These are phyloP conservation scores for Pichia kudriavzevii DNA, from an alignment of 1,139 yeast genomes.

Conservation along the genomic window DNA sequence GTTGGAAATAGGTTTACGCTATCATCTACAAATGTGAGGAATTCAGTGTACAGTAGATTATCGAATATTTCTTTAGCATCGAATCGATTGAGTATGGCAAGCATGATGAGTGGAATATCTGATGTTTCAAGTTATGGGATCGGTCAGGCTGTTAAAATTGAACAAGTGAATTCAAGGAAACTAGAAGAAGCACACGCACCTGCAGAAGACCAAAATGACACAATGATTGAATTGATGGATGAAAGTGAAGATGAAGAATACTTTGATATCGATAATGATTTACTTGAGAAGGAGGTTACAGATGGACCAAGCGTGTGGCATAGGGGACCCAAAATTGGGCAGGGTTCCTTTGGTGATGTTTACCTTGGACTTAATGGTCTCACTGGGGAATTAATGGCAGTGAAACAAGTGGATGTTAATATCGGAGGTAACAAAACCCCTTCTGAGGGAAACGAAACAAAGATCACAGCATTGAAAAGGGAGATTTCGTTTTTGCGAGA, in stretches of 20 bases:
- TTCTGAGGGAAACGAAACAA: too few relatives aligned
- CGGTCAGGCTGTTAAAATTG: slow-evolving; percentile 19
- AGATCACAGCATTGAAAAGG: slow-evolving; percentile 74
- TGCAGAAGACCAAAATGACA: slow-evolving; percentile 6
- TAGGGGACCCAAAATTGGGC: slow-evolving; percentile 86
- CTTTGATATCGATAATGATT: slow-evolving; percentile 21
- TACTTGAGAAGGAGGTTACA: slow-evolving; percentile 21
- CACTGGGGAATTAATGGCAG: slow-evolving; percentile 96
- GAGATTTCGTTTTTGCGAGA: slow-evolving; percentile 77
- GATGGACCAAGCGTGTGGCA: slow-evolving; percentile 77
- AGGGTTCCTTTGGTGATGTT: slow-evolving; percentile 93
- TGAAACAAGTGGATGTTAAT: slow-evolving; percentile 86
- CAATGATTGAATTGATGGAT: slow-evolving; percentile 25
- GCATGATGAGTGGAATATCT: slow-evolving; percentile 5
- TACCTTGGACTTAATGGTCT: slow-evolving; percentile 85
- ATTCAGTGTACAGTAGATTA: slow-evolving; percentile 19
- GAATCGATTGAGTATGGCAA: slow-evolving; percentile 24
- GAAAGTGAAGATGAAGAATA: slow-evolving; percentile 28
- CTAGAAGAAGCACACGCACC: too few relatives aligned
- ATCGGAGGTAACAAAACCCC: too few relatives aligned
- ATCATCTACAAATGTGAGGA: slow-evolving; percentile 16
- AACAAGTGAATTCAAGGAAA: background rate
- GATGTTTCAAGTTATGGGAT: slow-evolving; percentile 18
- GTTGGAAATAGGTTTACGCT: background rate
- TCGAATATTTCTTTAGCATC: slow-evolving; percentile 15